Conservation (phyloP, 768 basidiomycete species). For the Hygrophoropsis aurantiaca region DNA sequence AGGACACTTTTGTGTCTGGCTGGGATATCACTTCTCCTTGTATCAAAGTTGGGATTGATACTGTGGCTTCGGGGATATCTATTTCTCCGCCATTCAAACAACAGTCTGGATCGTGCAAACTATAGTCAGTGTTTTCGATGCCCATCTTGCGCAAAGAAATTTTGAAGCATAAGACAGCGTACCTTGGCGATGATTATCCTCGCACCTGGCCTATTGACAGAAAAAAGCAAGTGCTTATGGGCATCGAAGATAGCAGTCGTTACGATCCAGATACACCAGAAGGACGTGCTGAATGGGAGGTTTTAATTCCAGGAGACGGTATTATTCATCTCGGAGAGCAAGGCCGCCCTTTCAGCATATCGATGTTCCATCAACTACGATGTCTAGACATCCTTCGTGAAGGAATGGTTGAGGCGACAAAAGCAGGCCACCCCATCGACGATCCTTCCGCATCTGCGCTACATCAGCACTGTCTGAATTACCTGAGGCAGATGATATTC, state of each 20-base stretch:
- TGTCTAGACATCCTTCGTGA: conserved; percentile 38
- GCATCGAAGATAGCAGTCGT: conserved; percentile 34
- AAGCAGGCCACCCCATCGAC: not conserved
- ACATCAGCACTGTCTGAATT: conserved; percentile 38
- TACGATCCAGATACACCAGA: not conserved
- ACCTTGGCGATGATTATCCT: conserved; percentile 32
- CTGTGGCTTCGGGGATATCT: no score
- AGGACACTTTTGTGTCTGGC: no score
- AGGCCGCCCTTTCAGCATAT: conserved; percentile 29
- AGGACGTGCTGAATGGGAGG: conserved; percentile 15
- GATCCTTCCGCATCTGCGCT: not conserved
- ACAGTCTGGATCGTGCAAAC: no score
- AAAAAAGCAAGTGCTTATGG: conserved; percentile 26
- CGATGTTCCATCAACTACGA: conserved; percentile 41
- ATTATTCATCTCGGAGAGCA: conserved; percentile 23
- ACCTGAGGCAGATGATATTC: conserved; percentile 37
- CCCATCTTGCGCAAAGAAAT: conserved; percentile 1
- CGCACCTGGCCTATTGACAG: conserved; percentile 32
- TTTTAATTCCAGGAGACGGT: conserved; percentile 22
- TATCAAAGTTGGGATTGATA: no score
- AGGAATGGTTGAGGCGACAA: conserved; percentile 13
- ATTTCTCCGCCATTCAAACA: no score
- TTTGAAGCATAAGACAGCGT: conserved; percentile 19
- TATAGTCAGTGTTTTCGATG: no score
- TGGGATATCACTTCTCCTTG: no score